phyloP scores from a whole-genome alignment of 2,329 filamentous ascomycete species.

The Apiospora aurea region DNA sequence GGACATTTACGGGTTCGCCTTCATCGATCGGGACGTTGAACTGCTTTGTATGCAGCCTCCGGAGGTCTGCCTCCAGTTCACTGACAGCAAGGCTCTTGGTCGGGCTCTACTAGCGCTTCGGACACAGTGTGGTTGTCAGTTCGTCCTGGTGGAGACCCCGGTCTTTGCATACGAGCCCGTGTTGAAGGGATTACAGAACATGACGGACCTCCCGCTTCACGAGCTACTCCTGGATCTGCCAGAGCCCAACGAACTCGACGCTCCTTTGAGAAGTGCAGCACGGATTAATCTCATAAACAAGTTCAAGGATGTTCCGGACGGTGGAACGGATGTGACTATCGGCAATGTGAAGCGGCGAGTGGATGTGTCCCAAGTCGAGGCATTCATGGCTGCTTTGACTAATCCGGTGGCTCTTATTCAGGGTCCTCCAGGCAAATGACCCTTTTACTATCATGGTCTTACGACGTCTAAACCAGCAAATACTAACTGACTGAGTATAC shows the following conservation, averaged over 20 bases:
- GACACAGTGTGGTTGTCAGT: slow-evolving; percentile 43
- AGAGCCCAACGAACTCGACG: background rate
- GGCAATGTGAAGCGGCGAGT: slow-evolving; percentile 23
- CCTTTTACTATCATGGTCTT: background rate
- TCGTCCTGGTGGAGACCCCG: slow-evolving; percentile 68
- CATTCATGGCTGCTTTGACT: slow-evolving; percentile 61
- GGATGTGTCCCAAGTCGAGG: slow-evolving; percentile 59
- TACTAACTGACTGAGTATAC: slow-evolving; percentile 23
- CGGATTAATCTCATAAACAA: background rate
- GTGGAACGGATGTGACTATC: background rate
- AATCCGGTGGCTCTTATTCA: slow-evolving; percentile 69
- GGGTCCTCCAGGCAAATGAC: slow-evolving; percentile 69
- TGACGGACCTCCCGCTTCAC: slow-evolving; percentile 62
- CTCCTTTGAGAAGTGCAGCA: background rate
- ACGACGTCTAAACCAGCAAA: background rate
- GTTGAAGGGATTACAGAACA: slow-evolving; percentile 63
- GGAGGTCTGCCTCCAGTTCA: slow-evolving; percentile 47
- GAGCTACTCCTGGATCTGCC: slow-evolving; percentile 54
- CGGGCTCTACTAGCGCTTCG: slow-evolving; percentile 56
- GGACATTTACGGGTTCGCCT: slow-evolving; percentile 65
- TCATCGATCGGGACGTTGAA: slow-evolving; percentile 59
- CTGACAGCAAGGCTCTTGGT: slow-evolving; percentile 51
- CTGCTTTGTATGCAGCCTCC: slow-evolving; percentile 53
- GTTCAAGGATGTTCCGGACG: background rate
- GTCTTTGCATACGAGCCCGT: slow-evolving; percentile 76